Conservation (phyloP, 495 filamentous ascomycete species). For the Melanomma pulvis-pyrius region DNA sequence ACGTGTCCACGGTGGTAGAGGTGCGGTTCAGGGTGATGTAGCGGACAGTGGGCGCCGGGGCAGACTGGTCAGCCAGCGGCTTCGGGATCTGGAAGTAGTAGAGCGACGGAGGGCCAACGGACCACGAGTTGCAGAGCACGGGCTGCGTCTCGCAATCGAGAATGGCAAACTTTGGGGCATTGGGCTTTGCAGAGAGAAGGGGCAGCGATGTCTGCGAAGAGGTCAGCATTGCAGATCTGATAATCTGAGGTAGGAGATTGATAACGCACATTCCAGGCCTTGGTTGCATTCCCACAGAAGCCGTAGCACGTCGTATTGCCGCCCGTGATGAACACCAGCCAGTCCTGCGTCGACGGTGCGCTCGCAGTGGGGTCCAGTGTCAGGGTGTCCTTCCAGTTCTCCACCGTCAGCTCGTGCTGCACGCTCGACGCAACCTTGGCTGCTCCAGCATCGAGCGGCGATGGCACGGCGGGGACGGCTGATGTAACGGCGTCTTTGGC, state of each 20-base stretch:
- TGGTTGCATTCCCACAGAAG: conserved; percentile 56
- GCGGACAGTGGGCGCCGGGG: conserved; percentile 43
- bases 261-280: conserved; percentile 59
- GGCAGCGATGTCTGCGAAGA: conserved; percentile 63
- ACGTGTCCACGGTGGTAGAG: conserved; percentile 37
- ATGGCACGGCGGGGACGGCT: conserved; percentile 47
- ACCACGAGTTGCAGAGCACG: conserved; percentile 83
- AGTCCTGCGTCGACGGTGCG: conserved; percentile 65
- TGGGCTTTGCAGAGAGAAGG: conserved; percentile 66
- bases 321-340: conserved; percentile 79
- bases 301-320: conserved; percentile 87
- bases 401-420: conserved; percentile 64
- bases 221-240: conserved; percentile 36
- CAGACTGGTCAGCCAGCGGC: conserved; percentile 52
- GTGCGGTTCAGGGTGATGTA: conserved; percentile 46
- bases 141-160: conserved; percentile 79
- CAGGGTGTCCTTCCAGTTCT: conserved; percentile 74
- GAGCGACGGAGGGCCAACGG: conserved; percentile 67
- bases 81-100: conserved; percentile 75
- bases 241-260: not conserved
- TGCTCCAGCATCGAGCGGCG: conserved; percentile 54
- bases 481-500: conserved; percentile 61
- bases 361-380: conserved; percentile 59
- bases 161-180: conserved; percentile 69
- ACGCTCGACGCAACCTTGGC: conserved; percentile 55